Evolutionary conservation across 225 moss, liverwort and hornwort species (phyloP).

Genomic region (Lunularia cruciata): DNA sequence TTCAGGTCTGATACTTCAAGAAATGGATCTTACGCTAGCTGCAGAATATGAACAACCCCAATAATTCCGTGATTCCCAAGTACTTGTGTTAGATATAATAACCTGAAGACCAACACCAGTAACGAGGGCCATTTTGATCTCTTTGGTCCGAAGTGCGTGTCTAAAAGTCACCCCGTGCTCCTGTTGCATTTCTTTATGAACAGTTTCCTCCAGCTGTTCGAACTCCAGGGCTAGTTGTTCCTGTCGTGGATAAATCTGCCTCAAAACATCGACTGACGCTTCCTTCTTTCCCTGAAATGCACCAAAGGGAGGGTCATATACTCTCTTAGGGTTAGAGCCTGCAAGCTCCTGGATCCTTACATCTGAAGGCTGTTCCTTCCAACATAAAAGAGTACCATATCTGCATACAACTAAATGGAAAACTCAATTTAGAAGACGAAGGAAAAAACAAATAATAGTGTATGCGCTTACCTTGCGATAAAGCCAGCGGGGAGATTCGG

Average conservation of each 20-base stretch:
- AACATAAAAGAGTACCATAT: too few relatives aligned
- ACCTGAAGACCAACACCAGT: conserved; percentile 94
- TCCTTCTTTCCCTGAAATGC: conserved; percentile 56
- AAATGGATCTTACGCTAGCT: too few relatives aligned
- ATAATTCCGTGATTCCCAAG: not conserved
- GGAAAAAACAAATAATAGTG: too few relatives aligned
- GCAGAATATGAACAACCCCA: not conserved
- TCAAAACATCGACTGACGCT: conserved; percentile 55
- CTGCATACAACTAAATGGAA: too few relatives aligned
- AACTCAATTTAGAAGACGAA: too few relatives aligned
- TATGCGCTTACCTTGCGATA: conserved; percentile 44
- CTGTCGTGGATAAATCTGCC: conserved; percentile 54
- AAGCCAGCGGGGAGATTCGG: conserved; percentile 97
- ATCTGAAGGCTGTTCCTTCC: too few relatives aligned
- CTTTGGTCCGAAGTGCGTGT: conserved; percentile 52
- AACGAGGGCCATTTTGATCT: conserved; percentile 70
- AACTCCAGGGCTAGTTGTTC: conserved; percentile 60
- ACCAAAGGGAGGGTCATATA: too few relatives aligned
- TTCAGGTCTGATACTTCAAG: too few relatives aligned
- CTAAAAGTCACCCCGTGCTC: conserved; percentile 31
- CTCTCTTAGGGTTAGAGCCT: too few relatives aligned
- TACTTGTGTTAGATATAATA: not conserved
- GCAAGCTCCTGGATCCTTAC: too few relatives aligned
- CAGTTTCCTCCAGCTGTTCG: conserved; percentile 48
- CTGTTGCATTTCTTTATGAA: conserved; percentile 41